Evolutionary conservation across 768 basidiomycete species (phyloP).

Genomic region (Lyophyllum shimeji): DNA sequence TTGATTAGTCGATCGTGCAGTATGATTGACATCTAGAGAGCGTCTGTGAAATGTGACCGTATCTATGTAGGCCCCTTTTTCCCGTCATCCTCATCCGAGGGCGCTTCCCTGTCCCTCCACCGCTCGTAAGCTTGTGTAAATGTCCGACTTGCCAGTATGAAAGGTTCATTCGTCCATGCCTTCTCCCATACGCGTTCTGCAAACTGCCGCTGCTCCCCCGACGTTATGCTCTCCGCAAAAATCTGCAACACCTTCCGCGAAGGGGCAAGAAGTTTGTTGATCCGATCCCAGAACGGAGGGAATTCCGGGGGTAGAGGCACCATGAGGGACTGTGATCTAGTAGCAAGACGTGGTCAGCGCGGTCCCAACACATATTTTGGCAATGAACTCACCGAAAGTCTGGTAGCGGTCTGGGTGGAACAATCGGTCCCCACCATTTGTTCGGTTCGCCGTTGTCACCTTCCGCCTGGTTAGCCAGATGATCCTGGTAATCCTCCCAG

Average conservation of each 20-base stretch:
- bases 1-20: neutral
- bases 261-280: slow-evolving; percentile 58
- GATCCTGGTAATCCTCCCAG: slow-evolving; percentile 54
- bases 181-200: slow-evolving; percentile 62
- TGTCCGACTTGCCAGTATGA: slow-evolving; percentile 42
- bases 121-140: slow-evolving; percentile 39
- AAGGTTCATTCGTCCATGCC: slow-evolving; percentile 62
- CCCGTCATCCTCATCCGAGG: slow-evolving; percentile 37
- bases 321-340: slow-evolving; percentile 52
- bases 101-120: slow-evolving; percentile 42
- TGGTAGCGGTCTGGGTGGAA: slow-evolving; percentile 38
- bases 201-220: slow-evolving; percentile 60
- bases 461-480: slow-evolving; percentile 20
- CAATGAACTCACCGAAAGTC: slow-evolving; percentile 35
- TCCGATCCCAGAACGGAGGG: slow-evolving; percentile 49
- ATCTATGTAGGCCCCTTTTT: slow-evolving; percentile 23
- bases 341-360: neutral
- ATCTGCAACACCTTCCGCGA: slow-evolving; percentile 50
- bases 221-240: slow-evolving; percentile 50
- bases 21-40: neutral
- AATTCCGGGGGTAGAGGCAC: slow-evolving; percentile 58
- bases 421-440: slow-evolving; percentile 40
- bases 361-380: neutral
- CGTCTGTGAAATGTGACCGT: neutral
- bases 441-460: slow-evolving; percentile 19